Percentiles rank a stretch among this genome's conserved stretches.
phyloP scores from a whole-genome alignment of 2,329 filamentous ascomycete genomes.

The Pseudocercospora pini-densiflorae region DNA sequence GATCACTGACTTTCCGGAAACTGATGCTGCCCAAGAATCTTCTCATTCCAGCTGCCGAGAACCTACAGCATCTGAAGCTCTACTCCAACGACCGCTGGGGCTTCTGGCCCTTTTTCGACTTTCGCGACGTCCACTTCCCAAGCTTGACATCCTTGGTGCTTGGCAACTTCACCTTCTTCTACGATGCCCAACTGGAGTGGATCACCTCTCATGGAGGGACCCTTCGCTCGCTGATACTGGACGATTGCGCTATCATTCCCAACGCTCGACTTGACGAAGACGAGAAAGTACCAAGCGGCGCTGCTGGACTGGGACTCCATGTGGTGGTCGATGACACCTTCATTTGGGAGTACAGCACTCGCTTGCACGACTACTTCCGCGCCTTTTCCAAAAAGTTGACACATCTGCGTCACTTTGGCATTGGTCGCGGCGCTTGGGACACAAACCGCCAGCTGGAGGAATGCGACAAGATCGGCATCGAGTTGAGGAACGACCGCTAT shows the following conservation, averaged over 20 bases:
- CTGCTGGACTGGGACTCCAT: not conserved
- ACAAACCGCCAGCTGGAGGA: not conserved
- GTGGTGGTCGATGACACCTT: not conserved
- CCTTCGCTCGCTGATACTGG: constrained; percentile 49
- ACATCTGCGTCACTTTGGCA: not conserved
- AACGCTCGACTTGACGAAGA: not conserved
- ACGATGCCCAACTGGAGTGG: constrained; percentile 55
- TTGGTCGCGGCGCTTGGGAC: not conserved
- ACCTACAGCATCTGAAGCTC: not conserved
- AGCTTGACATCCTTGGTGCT: constrained; percentile 47
- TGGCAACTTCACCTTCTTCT: constrained; percentile 48
- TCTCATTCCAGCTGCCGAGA: not conserved
- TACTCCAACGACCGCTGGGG: constrained; percentile 43
- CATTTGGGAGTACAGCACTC: not conserved
- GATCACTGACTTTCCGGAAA: not conserved
- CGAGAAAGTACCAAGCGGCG: not conserved
- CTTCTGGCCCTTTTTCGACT: constrained; percentile 47
- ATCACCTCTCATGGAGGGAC: constrained; percentile 46
- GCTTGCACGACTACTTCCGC: not conserved
- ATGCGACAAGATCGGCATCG: not conserved
- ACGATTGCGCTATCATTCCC: constrained; percentile 45
- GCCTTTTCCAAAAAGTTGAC: not conserved
- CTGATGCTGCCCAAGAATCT: not conserved
- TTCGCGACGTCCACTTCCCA: constrained; percentile 42
- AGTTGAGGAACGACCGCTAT: not conserved